phyloP scores from a whole-genome alignment of 1,284 basidiomycete genomes.

The Papiliotrema nemorosa region DNA sequence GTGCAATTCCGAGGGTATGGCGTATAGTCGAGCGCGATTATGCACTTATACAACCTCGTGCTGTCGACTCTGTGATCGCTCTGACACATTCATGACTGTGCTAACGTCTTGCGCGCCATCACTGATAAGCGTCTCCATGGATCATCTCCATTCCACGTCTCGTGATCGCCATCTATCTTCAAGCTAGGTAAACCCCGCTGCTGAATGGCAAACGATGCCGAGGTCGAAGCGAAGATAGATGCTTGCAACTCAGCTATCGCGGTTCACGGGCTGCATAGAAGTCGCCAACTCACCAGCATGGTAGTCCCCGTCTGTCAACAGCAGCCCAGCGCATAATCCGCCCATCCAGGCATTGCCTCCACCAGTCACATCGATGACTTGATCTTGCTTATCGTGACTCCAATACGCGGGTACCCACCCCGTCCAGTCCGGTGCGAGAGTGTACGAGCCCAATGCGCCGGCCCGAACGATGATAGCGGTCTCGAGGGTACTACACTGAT shows the following conservation, averaged over 20 bases:
- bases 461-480: slow-evolving; percentile 66
- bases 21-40: too few species aligned
- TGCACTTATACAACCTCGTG: too few species aligned
- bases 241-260: slow-evolving; percentile 54
- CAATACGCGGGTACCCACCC: slow-evolving; percentile 78
- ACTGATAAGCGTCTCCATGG: slow-evolving; percentile 23
- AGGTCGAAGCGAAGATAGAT: slow-evolving; percentile 66
- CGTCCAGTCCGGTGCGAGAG: slow-evolving; percentile 42
- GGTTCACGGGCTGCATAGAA: background rate
- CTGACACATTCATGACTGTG: too few species aligned
- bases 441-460: slow-evolving; percentile 71
- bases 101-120: slow-evolving; percentile 17
- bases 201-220: slow-evolving; percentile 78
- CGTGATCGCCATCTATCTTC: slow-evolving; percentile 30
- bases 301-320: slow-evolving; percentile 58
- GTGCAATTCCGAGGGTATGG: too few species aligned
- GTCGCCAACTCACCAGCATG: slow-evolving; percentile 57
- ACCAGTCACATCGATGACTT: slow-evolving; percentile 79
- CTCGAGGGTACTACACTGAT: slow-evolving; percentile 53
- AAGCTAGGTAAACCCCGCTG: slow-evolving; percentile 68
- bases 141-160: slow-evolving; percentile 66
- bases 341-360: slow-evolving; percentile 87
- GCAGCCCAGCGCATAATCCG: slow-evolving; percentile 70
- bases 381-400: slow-evolving; percentile 52
- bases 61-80: too few species aligned